phyloP scores from a whole-genome alignment of 2,329 filamentous ascomycete species.

The Colletotrichum sp. region DNA sequence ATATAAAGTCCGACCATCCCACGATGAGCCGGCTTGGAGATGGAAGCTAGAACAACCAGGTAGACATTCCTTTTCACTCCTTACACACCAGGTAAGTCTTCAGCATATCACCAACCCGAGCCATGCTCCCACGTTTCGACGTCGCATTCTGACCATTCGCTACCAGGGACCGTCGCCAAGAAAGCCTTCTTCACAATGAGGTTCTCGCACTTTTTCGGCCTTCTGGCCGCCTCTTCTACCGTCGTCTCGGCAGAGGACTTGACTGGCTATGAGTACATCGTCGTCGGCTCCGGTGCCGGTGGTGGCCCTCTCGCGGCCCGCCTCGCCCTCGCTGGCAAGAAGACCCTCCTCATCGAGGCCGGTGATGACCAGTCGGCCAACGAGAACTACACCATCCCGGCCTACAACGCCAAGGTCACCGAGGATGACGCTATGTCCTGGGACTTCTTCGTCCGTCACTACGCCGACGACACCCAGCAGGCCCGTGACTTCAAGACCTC shows the following conservation, averaged over 20 bases:
- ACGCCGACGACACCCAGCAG: slow-evolving; percentile 56
- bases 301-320: slow-evolving; percentile 63
- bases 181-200: slow-evolving; percentile 4
- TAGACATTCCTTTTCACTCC: neutral
- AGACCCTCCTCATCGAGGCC: slow-evolving; percentile 65
- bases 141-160: neutral
- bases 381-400: slow-evolving; percentile 58
- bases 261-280: slow-evolving; percentile 62
- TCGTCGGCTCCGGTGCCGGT: slow-evolving; percentile 65
- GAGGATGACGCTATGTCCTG: slow-evolving; percentile 62
- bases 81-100: neutral
- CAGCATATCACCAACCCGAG: neutral
- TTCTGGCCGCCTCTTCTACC: slow-evolving; percentile 24
- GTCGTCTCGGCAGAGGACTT: slow-evolving; percentile 25
- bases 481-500: slow-evolving; percentile 63
- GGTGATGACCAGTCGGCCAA: slow-evolving; percentile 59
- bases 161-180: neutral
- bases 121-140: neutral
- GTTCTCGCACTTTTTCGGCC: slow-evolving; percentile 12
- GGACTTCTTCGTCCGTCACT: slow-evolving; percentile 70
- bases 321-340: slow-evolving; percentile 63
- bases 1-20: neutral
- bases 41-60: neutral
- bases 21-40: neutral
- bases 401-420: slow-evolving; percentile 56